Evolutionary conservation across 1,284 basidiomycete genomes (phyloP).

Genomic region (Cutaneotrichosporon sp.): DNA sequence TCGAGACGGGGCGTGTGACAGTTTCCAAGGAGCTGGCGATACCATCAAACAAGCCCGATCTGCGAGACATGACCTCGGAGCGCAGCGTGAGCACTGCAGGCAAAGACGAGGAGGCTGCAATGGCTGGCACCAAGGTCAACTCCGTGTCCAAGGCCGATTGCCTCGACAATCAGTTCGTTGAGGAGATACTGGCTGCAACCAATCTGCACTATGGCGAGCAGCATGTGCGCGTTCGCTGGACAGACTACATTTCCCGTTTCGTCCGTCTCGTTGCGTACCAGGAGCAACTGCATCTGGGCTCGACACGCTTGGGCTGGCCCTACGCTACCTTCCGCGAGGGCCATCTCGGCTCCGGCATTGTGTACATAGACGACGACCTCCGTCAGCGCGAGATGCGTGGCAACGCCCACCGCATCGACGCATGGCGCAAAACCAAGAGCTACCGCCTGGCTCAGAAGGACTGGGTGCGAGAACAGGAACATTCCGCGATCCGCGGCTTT

Average conservation of each 20-base stretch:
- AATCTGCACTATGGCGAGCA: conserved; percentile 70
- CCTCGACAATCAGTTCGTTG: conserved; percentile 79
- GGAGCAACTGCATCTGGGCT: conserved; percentile 65
- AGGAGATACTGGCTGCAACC: conserved; percentile 75
- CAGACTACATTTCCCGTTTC: conserved; percentile 70
- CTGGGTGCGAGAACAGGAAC: conserved; percentile 52
- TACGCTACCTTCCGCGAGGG: conserved; percentile 41
- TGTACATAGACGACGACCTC: conserved; percentile 61
- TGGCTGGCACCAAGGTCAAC: conserved; percentile 17
- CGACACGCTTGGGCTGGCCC: conserved; percentile 62
- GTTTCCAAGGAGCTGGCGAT: conserved; percentile 59
- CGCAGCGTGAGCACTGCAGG: conserved; percentile 20
- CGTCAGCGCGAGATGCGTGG: conserved; percentile 59
- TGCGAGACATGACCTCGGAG: conserved; percentile 22
- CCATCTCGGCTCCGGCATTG: conserved; percentile 61
- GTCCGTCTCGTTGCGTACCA: conserved; percentile 69
- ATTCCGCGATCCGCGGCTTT: conserved; percentile 58
- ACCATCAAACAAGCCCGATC: conserved; percentile 1
- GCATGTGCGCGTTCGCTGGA: conserved; percentile 69
- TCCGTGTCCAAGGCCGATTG: conserved; percentile 57
- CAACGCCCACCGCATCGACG: conserved; percentile 72
- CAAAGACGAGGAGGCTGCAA: conserved; percentile 14
- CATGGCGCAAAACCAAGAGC: conserved; percentile 65
- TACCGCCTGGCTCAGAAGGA: conserved; percentile 65
- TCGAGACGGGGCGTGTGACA: conserved; percentile 76